These are phyloP conservation scores for Castanea crenata DNA, from an alignment of 306 rosid genomes.

Conservation along the genomic window DNA sequence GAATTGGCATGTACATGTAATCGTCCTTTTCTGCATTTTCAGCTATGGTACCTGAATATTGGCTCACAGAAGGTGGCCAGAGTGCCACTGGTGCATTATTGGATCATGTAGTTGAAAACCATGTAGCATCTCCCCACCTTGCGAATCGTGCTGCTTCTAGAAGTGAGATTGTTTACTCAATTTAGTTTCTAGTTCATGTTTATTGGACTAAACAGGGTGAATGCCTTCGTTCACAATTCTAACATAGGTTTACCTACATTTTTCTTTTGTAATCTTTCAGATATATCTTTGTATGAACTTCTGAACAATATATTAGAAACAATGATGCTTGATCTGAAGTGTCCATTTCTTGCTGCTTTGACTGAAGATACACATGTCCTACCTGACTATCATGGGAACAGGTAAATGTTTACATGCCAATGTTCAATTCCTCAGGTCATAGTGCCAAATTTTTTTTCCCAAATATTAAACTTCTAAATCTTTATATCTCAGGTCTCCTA, in stretches of 20 bases:
- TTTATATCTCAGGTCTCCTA: constrained; percentile 74
- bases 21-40: constrained; percentile 21
- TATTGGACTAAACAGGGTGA: neutral
- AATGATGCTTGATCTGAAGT: constrained; percentile 52
- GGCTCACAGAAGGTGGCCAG: constrained; percentile 99
- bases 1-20: constrained; percentile 21
- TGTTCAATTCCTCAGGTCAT: constrained; percentile 18
- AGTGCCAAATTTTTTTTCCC: constrained; percentile 10
- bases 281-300: constrained; percentile 70
- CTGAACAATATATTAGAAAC: constrained; percentile 74
- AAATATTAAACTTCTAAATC: constrained; percentile 27
- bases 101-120: constrained; percentile 87
- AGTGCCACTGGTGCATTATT: constrained; percentile 98
- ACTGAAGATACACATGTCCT: constrained; percentile 82
- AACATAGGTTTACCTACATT: constrained; percentile 12
- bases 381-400: constrained; percentile 97
- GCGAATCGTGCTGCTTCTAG: constrained; percentile 86
- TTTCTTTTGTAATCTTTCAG: constrained; percentile 39
- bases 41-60: constrained; percentile 96
- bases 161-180: constrained; percentile 39
- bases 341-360: constrained; percentile 75
- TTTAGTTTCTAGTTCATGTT: constrained; percentile 14
- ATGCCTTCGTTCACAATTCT: neutral
- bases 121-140: constrained; percentile 67
- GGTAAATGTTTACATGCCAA: constrained; percentile 44